phyloP scores from a whole-genome alignment of 2,329 filamentous ascomycete species.

The Fusarium anguioides region DNA sequence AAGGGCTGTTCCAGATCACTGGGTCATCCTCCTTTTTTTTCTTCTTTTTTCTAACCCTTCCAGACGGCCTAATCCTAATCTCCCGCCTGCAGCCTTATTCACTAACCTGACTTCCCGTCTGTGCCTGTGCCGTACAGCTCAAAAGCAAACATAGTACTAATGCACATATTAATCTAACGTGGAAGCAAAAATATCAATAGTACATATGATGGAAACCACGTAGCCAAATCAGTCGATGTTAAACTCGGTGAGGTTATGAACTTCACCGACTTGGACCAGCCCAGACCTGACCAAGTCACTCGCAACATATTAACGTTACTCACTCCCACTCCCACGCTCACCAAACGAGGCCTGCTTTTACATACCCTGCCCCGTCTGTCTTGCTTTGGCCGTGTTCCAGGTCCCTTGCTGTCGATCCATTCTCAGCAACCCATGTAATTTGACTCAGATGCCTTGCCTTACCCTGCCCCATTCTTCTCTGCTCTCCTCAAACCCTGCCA shows the following conservation, averaged over 20 bases:
- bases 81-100: conserved; percentile 40
- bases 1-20: conserved; percentile 47
- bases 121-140: neutral
- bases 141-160: neutral
- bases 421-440: conserved; percentile 25
- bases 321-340: conserved; percentile 9
- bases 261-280: conserved; percentile 35
- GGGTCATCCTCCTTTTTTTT: conserved; percentile 35
- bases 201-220: neutral
- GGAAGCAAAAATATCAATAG: neutral
- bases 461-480: neutral
- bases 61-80: conserved; percentile 23
- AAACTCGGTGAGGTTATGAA: conserved; percentile 35
- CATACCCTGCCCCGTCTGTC: neutral
- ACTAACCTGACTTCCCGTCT: conserved; percentile 21
- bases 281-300: conserved; percentile 13
- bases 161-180: neutral
- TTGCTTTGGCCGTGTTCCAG: conserved; percentile 24
- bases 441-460: conserved; percentile 25
- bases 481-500: neutral
- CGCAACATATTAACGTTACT: conserved; percentile 19
- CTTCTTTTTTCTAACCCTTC: neutral
- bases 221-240: neutral
- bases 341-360: conserved; percentile 26
- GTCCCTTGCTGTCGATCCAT: conserved; percentile 40